phyloP scores from a whole-genome alignment of 495 filamentous ascomycete genomes.

The Penicillium cinerascens region DNA sequence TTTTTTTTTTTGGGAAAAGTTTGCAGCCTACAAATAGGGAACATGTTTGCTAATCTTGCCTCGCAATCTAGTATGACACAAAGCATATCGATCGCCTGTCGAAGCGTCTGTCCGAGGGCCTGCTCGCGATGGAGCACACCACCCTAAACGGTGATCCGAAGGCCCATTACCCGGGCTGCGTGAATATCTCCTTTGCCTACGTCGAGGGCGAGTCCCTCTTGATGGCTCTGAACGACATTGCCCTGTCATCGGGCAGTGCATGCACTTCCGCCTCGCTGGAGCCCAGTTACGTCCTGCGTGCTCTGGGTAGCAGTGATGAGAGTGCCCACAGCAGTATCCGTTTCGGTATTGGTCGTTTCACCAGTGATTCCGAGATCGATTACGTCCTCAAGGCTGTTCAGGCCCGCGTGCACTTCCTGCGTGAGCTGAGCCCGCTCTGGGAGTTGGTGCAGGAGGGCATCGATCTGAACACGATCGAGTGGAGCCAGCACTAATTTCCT shows the following conservation, averaged over 20 bases:
- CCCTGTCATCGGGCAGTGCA: conserved; percentile 91
- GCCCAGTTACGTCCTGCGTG: conserved; percentile 91
- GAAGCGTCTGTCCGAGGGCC: conserved; percentile 72
- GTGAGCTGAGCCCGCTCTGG: conserved; percentile 96
- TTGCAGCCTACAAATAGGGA: background rate
- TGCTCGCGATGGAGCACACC: conserved; percentile 88
- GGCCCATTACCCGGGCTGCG: conserved; percentile 90
- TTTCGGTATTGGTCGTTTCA: conserved; percentile 96
- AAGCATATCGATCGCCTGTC: conserved; percentile 79
- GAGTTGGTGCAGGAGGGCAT: conserved; percentile 97
- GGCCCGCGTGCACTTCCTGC: conserved; percentile 84
- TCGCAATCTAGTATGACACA: conserved; percentile 70
- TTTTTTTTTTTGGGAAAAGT: background rate
- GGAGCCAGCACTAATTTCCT: conserved; percentile 66
- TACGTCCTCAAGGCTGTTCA: conserved; percentile 94
- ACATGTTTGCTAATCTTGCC: conserved; percentile 25
- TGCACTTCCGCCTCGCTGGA: conserved; percentile 97
- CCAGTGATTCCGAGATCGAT: conserved; percentile 91
- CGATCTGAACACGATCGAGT: conserved; percentile 94
- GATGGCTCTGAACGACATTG: conserved; percentile 98
- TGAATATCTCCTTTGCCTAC: conserved; percentile 97
- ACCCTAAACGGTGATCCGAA: conserved; percentile 81
- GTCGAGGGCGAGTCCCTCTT: conserved; percentile 96
- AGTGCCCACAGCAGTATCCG: conserved; percentile 96
- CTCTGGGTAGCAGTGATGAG: conserved; percentile 92